A percentile compares a stretch with the other conserved stretches of the same genome.
Conservation (phyloP, 129 eudicot species). For the Flaveria robusta region DNA sequence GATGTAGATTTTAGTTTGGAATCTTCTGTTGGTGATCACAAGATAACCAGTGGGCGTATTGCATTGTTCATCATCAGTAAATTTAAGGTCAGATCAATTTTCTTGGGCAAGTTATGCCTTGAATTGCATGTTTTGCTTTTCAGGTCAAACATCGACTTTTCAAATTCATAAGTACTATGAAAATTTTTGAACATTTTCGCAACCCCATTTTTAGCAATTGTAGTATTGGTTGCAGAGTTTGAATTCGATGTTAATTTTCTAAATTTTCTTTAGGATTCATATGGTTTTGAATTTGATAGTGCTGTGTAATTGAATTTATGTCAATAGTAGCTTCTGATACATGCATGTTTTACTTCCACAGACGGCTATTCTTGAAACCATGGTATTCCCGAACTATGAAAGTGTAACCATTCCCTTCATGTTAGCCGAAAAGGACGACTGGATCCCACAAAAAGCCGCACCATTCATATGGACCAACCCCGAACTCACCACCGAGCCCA, state of each 20-base stretch:
- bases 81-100: conserved; percentile 62
- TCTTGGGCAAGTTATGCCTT: neutral
- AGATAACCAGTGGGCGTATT: conserved; percentile 73
- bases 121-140: conserved; percentile 2
- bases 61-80: conserved; percentile 69
- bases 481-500: conserved; percentile 28
- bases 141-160: conserved; percentile 9
- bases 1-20: conserved; percentile 77
- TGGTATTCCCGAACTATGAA: conserved; percentile 87
- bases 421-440: conserved; percentile 91
- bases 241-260: neutral
- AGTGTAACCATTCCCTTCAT: conserved; percentile 69
- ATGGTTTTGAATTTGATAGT: neutral
- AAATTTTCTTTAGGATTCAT: neutral
- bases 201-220: neutral
- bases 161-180: neutral
- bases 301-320: neutral
- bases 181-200: neutral
- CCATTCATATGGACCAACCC: conserved; percentile 79
- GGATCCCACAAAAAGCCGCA: conserved; percentile 75
- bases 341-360: conserved; percentile 33
- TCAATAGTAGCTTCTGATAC: neutral
- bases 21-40: conserved; percentile 83
- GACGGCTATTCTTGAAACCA: conserved; percentile 80
- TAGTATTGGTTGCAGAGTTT: neutral